A percentile compares a stretch with the other conserved stretches of the same genome.
Conservation (phyloP, 108 stramenopile species). For the Chaetoceros tenuissimus region DNA sequence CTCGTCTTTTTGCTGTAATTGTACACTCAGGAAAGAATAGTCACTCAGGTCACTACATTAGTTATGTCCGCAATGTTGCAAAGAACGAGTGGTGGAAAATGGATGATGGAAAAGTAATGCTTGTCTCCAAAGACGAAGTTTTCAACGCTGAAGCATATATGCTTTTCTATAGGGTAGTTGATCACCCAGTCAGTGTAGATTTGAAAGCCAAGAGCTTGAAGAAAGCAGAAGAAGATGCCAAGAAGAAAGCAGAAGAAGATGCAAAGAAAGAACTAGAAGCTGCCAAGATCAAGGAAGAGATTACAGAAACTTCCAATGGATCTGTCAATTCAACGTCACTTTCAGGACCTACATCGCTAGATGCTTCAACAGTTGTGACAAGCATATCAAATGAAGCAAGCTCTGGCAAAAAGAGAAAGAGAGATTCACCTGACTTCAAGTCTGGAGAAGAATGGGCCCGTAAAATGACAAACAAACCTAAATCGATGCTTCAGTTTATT, state of each 20-base stretch:
- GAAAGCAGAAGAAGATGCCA: conserved; percentile 6
- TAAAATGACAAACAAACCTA: conserved; percentile 36
- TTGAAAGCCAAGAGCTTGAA: conserved; percentile 32
- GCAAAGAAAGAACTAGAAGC: neutral
- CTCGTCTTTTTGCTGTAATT: conserved; percentile 83
- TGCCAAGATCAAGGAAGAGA: neutral
- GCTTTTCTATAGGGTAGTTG: conserved; percentile 80
- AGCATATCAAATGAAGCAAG: neutral
- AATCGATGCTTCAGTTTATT: conserved; percentile 25
- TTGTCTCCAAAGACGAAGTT: conserved; percentile 51
- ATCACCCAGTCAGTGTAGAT: conserved; percentile 60
- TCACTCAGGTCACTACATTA: conserved; percentile 75
- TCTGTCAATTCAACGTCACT: conserved; percentile 3
- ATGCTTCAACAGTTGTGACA: neutral
- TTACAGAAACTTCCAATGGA: neutral
- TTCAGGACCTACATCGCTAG: conserved; percentile 5
- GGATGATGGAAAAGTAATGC: conserved; percentile 72
- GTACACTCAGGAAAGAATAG: conserved; percentile 82
- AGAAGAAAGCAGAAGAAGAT: neutral
- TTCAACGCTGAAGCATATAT: conserved; percentile 81
- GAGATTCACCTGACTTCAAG: conserved; percentile 33
- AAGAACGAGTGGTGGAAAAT: conserved; percentile 90
- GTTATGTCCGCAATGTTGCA: conserved; percentile 62
- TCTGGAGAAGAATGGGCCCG: conserved; percentile 65
- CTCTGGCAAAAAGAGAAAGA: conserved; percentile 40